These are phyloP conservation scores for Eutrema japonicum DNA, from an alignment of 345 rosid genomes.

Conservation along the genomic window DNA sequence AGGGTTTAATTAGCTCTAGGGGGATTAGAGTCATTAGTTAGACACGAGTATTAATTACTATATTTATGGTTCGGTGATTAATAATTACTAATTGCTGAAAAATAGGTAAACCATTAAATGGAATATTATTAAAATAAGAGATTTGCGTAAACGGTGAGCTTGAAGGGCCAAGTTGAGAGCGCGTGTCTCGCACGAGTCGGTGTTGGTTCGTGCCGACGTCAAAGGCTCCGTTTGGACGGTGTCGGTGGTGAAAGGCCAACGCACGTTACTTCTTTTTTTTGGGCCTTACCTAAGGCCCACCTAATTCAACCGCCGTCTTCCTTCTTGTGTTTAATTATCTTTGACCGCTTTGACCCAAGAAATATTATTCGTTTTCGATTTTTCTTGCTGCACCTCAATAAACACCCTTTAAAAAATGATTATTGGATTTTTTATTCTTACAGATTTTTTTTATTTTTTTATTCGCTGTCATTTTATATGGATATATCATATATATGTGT, in stretches of 20 bases:
- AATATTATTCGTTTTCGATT: conserved; percentile 33
- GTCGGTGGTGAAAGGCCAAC: conserved; percentile 39
- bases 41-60: conserved; percentile 27
- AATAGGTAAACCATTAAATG: conserved; percentile 19
- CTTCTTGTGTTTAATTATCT: neutral
- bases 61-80: conserved; percentile 31
- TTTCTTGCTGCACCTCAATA: conserved; percentile 13
- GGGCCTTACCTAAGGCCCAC: conserved; percentile 40
- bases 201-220: conserved; percentile 32
- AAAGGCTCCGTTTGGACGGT: conserved; percentile 37
- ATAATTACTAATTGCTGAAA: conserved; percentile 30
- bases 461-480: neutral
- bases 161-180: conserved; percentile 43
- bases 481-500: neutral
- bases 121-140: conserved; percentile 1
- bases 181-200: conserved; percentile 36
- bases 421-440: neutral
- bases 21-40: conserved; percentile 8
- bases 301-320: neutral
- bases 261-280: conserved; percentile 25
- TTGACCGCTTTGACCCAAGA: conserved; percentile 34
- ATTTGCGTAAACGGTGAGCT: conserved; percentile 35
- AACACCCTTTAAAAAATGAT: neutral
- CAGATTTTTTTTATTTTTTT: neutral
- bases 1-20: neutral